Base-by-base conservation (phyloP, 2,329 filamentous ascomycete species). In the Corinectria fuckeliana region DNA sequence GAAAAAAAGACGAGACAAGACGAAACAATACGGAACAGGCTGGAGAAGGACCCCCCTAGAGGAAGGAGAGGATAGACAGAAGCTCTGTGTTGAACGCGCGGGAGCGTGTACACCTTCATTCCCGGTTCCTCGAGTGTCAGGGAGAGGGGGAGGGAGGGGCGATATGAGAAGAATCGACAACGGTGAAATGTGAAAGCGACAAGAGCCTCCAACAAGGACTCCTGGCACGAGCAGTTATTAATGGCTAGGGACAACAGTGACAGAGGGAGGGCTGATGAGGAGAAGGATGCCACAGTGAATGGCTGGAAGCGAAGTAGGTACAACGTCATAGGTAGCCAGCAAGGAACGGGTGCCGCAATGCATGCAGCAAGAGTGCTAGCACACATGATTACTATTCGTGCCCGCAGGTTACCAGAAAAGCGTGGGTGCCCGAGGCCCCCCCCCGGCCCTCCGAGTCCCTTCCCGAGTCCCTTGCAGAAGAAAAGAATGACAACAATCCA, bases 21-120 rank as follows among this genome's bases (percentile, higher is more conserved):
- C 32, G 48, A 56, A 50, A 41, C 55, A 41, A 23, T 42, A 25
- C 53, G 38, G 21, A 30, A 45, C 38, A 50, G 34, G 39, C 26
- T 18, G 39, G 36, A 41, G 38, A 56, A 38, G 6, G 14, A 50
- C 21, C 13, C 32, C 25, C 16, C 25, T 23, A 30, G 39, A 50
- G 13, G 38, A 44, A 50, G 53, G 45, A 50, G 34, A 50, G 16
- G 21, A 50, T 26, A 10, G n/a, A n/a, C n/a, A n/a, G n/a, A n/a
- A n/a, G 32, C 34, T 21, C 21, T 16, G 23, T 50, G 48, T 25
- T 25, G 21, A 39, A 10, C 42, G 5, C 13, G 42, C 28, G 42
- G 28, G 23, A 18, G 41, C 28, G 42, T 6, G 25, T 18, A 28
- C 10, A 28, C n/a, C n/a, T 26, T 28, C 25, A 28, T 28, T 45